Base-by-base conservation (phyloP, 208 protist genomes). In the Naegleria fowleri region DNA sequence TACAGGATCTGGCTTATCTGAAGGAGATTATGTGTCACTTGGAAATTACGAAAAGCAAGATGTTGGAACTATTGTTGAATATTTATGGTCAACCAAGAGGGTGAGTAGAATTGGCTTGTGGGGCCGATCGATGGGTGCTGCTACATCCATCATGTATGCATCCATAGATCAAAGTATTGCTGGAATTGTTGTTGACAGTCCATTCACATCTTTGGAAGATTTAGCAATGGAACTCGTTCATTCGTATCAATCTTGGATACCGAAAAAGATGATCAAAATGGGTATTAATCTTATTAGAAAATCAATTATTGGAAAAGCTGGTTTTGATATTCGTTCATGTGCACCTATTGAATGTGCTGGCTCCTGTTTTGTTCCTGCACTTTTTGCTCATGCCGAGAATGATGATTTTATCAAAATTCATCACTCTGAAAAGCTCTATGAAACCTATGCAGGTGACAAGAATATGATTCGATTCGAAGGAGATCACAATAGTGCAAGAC, bases 41-140 rank as follows among this genome's bases (percentile, higher is more conserved):
- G 97, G 97, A 25, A 97, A 97, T 92, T 98, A 97, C 93, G 97
- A 99, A 92, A 96, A 97, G 76, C 95, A 98, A 84, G 97, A 99
- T 94, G 92, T 99, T 11, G 94, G 92, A 11, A 93, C 95, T 0
- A 94, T 98, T 51, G 94, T 97, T 9, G 95, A 98, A 75, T 97
- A 97, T 90, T 93, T 98, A 38, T 85, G 94, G 58, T 43, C 16
- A 16, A 51, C 36, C 19, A 48, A 52, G 38, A 85, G 38, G 25
- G 79, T 85, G 19, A 48, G 38, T 25, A 85, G 39, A 48, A 85
- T 85, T 85, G 79, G 93, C 87, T 90, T 98, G 41, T 98, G 97
- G 97, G 97, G 97, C 16, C 93, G 97, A 76, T 97, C 95, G 91
- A 99, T 99, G 98, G 98, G 98, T 39, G 98, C 98, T 0, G 97